These are phyloP conservation scores for Sclerotinia sclerotiorum DNA, from an alignment of 2,329 filamentous ascomycete genomes.

Conservation along the genomic window DNA sequence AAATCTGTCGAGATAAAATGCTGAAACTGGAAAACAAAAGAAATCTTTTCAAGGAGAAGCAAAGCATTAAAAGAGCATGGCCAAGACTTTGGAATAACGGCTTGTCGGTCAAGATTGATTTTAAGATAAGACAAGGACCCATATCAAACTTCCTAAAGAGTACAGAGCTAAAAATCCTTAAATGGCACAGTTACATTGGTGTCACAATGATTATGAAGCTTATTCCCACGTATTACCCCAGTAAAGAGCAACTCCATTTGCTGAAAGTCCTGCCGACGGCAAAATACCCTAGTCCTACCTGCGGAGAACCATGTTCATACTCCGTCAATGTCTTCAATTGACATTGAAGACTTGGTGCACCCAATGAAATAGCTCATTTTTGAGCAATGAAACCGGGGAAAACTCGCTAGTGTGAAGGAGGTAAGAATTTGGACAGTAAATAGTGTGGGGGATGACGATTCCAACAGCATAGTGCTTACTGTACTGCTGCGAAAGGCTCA, in stretches of 20 bases:
- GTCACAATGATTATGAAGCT: background rate
- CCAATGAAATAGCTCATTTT: background rate
- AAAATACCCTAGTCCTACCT: conserved; percentile 1
- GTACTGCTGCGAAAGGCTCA: background rate
- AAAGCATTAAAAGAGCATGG: background rate
- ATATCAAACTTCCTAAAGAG: conserved; percentile 1
- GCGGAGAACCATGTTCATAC: conserved; percentile 14
- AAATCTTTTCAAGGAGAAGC: background rate
- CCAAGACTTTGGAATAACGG: conserved; percentile 15
- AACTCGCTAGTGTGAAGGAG: conserved; percentile 6
- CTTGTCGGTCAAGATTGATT: conserved; percentile 7
- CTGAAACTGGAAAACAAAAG: background rate
- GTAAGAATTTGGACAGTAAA: background rate
- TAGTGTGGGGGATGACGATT: background rate
- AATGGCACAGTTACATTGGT: conserved; percentile 1
- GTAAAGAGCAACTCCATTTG: background rate
- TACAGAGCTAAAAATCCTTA: background rate
- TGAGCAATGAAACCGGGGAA: background rate
- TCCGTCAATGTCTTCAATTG: background rate
- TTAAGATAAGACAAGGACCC: conserved; percentile 12
- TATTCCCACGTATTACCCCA: background rate
- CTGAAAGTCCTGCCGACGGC: background rate
- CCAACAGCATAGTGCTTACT: background rate
- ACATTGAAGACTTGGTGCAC: background rate
- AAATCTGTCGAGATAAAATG: background rate